These are phyloP conservation scores for Saccharomycopsis sp. DNA, from an alignment of 805 yeast genomes.

Conservation along the genomic window DNA sequence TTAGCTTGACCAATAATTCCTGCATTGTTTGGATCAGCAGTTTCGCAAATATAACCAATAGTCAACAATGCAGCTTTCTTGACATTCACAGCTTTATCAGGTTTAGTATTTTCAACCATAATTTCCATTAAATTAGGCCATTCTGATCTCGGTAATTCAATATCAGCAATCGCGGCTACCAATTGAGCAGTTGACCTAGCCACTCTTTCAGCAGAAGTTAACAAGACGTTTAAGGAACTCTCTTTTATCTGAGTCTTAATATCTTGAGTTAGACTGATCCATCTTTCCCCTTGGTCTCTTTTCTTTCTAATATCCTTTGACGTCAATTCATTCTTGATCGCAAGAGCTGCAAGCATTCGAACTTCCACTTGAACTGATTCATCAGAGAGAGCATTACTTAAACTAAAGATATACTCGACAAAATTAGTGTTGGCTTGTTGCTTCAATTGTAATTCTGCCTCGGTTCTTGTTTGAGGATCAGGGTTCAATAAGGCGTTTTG, in stretches of 20 bases:
- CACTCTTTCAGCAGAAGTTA: constrained; percentile 65
- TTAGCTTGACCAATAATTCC: constrained; percentile 78
- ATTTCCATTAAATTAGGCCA: constrained; percentile 85
- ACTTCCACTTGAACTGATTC: constrained; percentile 65
- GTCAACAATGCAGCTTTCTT: constrained; percentile 84
- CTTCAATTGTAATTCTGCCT: constrained; percentile 73
- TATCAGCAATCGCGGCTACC: constrained; percentile 94
- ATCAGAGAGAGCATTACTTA: constrained; percentile 66
- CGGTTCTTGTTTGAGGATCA: constrained; percentile 57
- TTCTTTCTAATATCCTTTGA: constrained; percentile 67
- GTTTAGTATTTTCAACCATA: constrained; percentile 79
- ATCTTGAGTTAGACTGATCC: constrained; percentile 55
- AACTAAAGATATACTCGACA: constrained; percentile 60
- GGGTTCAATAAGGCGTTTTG: constrained; percentile 73
- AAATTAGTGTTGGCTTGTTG: constrained; percentile 70
- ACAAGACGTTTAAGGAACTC: constrained; percentile 53
- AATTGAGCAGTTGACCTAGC: constrained; percentile 88
- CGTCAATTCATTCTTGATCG: constrained; percentile 78
- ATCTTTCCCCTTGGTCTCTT: constrained; percentile 57
- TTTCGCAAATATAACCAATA: constrained; percentile 94
- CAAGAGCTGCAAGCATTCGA: constrained; percentile 85
- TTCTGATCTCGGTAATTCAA: constrained; percentile 79
- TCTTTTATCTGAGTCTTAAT: constrained; percentile 61
- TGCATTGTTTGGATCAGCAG: constrained; percentile 76
- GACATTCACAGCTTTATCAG: constrained; percentile 68